phyloP scores from a whole-genome alignment of 208 protist genomes.

The Trypanosoma brucei region DNA sequence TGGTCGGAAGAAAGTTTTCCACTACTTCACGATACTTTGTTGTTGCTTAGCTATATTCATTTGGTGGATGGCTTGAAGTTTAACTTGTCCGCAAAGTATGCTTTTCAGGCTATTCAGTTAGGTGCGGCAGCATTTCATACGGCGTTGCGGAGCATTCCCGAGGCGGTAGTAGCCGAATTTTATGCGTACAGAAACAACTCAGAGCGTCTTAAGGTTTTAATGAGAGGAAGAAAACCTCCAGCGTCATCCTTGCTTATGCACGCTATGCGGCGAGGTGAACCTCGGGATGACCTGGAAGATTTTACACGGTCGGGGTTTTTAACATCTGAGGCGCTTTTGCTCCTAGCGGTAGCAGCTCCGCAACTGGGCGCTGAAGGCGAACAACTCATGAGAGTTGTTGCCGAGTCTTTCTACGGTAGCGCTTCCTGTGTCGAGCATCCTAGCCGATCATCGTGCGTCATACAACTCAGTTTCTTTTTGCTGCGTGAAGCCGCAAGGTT shows the following conservation, averaged over 20 bases:
- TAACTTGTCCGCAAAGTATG: conserved; percentile 57
- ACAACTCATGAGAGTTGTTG: not conserved
- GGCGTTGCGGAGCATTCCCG: conserved; percentile 3
- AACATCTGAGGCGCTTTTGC: conserved; percentile 13
- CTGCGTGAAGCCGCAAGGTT: conserved; percentile 23
- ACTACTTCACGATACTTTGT: conserved; percentile 20
- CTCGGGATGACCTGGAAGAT: conserved; percentile 4
- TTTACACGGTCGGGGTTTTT: conserved; percentile 20
- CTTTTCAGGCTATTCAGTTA: conserved; percentile 42
- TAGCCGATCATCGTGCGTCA: not conserved
- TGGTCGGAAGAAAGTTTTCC: conserved; percentile 4
- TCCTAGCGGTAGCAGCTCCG: conserved; percentile 11
- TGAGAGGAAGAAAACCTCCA: conserved; percentile 9
- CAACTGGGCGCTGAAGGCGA: not conserved
- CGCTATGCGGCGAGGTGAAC: not conserved
- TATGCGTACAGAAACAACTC: not conserved
- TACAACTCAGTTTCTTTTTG: conserved; percentile 18
- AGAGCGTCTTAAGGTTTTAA: not conserved
- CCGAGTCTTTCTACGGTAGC: conserved; percentile 8
- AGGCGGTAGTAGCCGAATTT: conserved; percentile 2
- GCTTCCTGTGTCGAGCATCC: conserved; percentile 5
- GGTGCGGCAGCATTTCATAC: conserved; percentile 14
- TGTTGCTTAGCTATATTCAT: conserved; percentile 58
- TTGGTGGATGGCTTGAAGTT: conserved; percentile 44
- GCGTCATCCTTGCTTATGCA: conserved; percentile 2